Evolutionary conservation across 306 rosid genomes (phyloP).

Genomic region (Lathyrus oleraceus): DNA sequence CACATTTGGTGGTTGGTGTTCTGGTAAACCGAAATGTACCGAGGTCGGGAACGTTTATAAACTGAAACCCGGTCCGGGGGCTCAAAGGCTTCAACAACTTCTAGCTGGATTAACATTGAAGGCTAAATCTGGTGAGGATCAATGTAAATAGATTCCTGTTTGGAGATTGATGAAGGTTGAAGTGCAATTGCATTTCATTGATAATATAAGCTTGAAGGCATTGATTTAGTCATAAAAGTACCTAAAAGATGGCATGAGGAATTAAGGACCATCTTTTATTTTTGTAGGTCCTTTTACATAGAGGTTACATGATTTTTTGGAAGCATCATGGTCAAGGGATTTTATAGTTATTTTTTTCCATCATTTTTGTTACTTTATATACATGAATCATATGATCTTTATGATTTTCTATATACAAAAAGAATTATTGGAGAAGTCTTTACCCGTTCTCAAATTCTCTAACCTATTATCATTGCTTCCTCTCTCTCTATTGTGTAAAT

Average conservation of each 20-base stretch:
- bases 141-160: constrained; percentile 62
- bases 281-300: constrained; percentile 34
- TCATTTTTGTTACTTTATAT: constrained; percentile 3
- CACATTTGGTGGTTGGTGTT: constrained; percentile 91
- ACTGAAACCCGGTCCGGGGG: constrained; percentile 74
- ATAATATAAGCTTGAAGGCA: constrained; percentile 22
- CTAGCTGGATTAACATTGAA: constrained; percentile 36
- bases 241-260: constrained; percentile 31
- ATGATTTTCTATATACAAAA: background rate
- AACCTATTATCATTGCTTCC: too few species aligned
- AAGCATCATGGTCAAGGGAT: constrained; percentile 15
- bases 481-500: too few species aligned
- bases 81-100: constrained; percentile 62
- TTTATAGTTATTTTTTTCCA: background rate
- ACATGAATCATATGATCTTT: constrained; percentile 5
- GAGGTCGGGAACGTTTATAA: constrained; percentile 65
- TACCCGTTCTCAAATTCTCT: too few species aligned
- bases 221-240: constrained; percentile 28
- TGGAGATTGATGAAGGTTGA: constrained; percentile 34
- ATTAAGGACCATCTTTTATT: constrained; percentile 30
- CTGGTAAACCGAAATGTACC: constrained; percentile 70
- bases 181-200: constrained; percentile 33
- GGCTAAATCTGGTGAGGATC: constrained; percentile 56
- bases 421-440: constrained; percentile 10
- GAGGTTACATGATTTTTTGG: constrained; percentile 35